Evolutionary conservation across 805 yeast species (phyloP), one percentile per base, ranked within the genome.

Genomic region (Kuraishia cidri): DNA sequence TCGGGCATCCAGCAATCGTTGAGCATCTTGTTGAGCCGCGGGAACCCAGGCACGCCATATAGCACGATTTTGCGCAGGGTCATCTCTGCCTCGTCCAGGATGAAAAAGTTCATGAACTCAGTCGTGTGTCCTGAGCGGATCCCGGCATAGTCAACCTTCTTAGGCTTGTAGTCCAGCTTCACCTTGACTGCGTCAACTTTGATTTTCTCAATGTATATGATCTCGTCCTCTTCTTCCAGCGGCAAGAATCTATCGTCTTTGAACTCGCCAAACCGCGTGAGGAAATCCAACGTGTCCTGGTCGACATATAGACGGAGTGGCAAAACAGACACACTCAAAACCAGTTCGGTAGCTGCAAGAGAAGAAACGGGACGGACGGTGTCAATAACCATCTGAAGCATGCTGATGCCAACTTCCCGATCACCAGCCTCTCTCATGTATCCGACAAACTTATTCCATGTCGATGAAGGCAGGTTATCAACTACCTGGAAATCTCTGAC

Each of bases 121-220:
- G 81, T 77, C 0, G 86, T 72, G 39, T 80, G 86, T 0, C 97
- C 97, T 0, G 95, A 80, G 37, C 84, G 64, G 20, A 88, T 67
- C 0, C 95, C 96, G 2, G 76, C 72, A 48, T 82, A 84, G 52
- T 90, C 94, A 19, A 90, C 67, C 42, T 76, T 82, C 50, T 87
- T 87, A 0, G 98, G 97, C 50, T 86, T 87, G 52, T 92, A 92
- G 54, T 92, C 97, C 26, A 92, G 60, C 39, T 76, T 76, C 14
- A 92, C 50, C 30, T 64, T 67, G 3, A 84, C 57, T 0, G 77
- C 60, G 36, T 70, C 69, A 4, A 87, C 66, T 27, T 71, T 70
- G 23, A 86, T 67, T 46, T 75, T 75, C 43, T 83, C 86, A 29
- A 87, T 64, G 46, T 72, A 88, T 1, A 74, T 46, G 5, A 72